phyloP scores from a whole-genome alignment of 225 moss, liverwort and hornwort genomes.

The Rhytidiadelphus loreus region DNA sequence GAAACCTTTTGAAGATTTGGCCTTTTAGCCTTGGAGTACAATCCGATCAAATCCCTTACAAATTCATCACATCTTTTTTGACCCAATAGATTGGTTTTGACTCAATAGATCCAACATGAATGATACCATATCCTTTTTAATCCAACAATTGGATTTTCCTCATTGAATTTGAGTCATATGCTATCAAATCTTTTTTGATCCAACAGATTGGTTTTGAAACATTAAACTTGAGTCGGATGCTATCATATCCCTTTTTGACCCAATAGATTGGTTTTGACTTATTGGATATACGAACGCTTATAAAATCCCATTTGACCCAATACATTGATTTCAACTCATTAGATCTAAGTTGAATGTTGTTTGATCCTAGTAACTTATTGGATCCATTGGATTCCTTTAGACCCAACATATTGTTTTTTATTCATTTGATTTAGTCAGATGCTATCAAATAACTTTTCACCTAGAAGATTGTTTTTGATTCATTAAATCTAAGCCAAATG shows the following conservation, averaged over 20 bases:
- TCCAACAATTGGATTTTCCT: fast-evolving
- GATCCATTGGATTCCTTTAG: background rate
- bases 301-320: too few relatives aligned
- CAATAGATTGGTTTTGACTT: too few relatives aligned
- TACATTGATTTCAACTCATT: too few relatives aligned
- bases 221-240: too few relatives aligned
- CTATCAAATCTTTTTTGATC: fast-evolving
- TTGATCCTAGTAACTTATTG: too few relatives aligned
- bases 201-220: background rate
- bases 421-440: background rate
- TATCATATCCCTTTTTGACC: too few relatives aligned
- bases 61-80: background rate
- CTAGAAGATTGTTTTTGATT: fast-evolving
- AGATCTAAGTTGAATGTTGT: too few relatives aligned
- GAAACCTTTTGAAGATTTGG: background rate
- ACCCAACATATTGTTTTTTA: background rate
- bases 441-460: background rate
- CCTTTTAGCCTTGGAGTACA: background rate
- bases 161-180: fast-evolving
- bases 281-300: too few relatives aligned
- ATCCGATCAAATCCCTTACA: fast-evolving
- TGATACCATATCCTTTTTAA: background rate
- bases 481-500: background rate
- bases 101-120: too few relatives aligned
- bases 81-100: background rate